Conservation (phyloP, 371 early-diverging fungal species). For the Lichtheimia hyalospora region DNA sequence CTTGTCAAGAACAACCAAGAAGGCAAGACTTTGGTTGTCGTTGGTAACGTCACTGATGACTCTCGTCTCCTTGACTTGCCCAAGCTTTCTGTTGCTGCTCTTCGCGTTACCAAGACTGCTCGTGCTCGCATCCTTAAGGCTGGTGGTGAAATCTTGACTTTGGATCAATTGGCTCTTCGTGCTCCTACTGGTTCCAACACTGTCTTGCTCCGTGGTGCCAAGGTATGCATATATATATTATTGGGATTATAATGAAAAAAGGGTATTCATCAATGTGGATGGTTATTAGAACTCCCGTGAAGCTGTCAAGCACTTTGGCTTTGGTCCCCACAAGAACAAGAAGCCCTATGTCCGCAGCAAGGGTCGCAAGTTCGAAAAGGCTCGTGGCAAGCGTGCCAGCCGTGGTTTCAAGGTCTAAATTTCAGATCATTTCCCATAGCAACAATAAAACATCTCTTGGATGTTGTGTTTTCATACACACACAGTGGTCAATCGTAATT, state of each 20-base stretch:
- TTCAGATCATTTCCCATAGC: too few species aligned
- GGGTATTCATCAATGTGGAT: too few species aligned
- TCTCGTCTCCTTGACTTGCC: slow-evolving; percentile 91
- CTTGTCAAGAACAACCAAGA: slow-evolving; percentile 71
- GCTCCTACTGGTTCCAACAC: slow-evolving; percentile 97
- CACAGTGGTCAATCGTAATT: too few species aligned
- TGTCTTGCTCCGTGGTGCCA: slow-evolving; percentile 92
- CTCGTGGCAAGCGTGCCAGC: slow-evolving; percentile 98
- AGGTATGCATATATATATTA: slow-evolving; percentile 17
- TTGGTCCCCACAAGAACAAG: slow-evolving; percentile 76
- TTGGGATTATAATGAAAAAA: too few species aligned
- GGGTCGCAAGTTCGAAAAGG: slow-evolving; percentile 99
- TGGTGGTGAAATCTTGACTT: slow-evolving; percentile 97
- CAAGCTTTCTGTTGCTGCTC: slow-evolving; percentile 94
- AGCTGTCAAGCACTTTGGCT: slow-evolving; percentile 90
- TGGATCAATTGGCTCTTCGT: slow-evolving; percentile 98
- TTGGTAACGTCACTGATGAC: slow-evolving; percentile 98
- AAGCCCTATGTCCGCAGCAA: slow-evolving; percentile 96
- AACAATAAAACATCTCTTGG: too few species aligned
- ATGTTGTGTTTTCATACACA: too few species aligned
- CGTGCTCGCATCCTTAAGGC: slow-evolving; percentile 97
- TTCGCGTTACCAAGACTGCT: slow-evolving; percentile 93
- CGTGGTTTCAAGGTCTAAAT: slow-evolving; percentile 91
- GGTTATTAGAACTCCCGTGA: slow-evolving; percentile 74
- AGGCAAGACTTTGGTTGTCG: slow-evolving; percentile 87